Evolutionary conservation across 371 early-diverging fungal genomes (phyloP).

Genomic region (Mortierella sp.): DNA sequence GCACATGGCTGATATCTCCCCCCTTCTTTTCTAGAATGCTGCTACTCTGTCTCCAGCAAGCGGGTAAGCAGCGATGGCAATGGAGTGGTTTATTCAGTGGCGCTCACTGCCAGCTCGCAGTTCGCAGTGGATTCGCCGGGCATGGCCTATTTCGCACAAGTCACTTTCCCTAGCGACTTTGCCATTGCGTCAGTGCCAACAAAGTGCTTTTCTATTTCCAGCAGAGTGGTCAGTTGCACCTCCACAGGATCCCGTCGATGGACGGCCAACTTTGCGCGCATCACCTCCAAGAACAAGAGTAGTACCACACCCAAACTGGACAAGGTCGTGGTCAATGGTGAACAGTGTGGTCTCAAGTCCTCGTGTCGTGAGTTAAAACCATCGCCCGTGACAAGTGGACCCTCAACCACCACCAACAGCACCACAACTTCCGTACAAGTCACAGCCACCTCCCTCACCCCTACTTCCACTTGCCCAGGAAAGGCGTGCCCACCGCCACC

Average conservation of each 20-base stretch:
- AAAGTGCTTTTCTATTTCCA: slow-evolving; percentile 11
- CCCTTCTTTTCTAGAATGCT: no score
- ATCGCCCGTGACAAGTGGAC: background rate
- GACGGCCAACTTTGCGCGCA: slow-evolving; percentile 12
- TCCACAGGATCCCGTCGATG: slow-evolving; percentile 3
- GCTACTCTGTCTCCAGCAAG: background rate
- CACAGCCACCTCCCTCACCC: background rate
- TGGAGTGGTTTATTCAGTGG: slow-evolving; percentile 8
- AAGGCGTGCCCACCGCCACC: no score
- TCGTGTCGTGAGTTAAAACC: slow-evolving; percentile 5
- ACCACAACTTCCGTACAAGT: background rate
- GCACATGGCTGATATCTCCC: no score
- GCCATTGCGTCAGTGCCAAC: slow-evolving; percentile 23
- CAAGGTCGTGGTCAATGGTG: slow-evolving; percentile 28
- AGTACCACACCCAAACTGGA: slow-evolving; percentile 5
- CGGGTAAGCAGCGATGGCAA: background rate
- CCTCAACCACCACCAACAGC: background rate
- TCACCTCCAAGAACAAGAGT: background rate
- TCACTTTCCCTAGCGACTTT: slow-evolving; percentile 25
- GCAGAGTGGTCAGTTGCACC: slow-evolving; percentile 17
- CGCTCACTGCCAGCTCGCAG: slow-evolving; percentile 26
- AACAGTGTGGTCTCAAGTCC: slow-evolving; percentile 8
- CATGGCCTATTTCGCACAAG: slow-evolving; percentile 1
- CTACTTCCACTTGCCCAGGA: no score
- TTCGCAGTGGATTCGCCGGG: slow-evolving; percentile 18